Conservation (phyloP, 345 rosid genomes). For the Dovyalis caffra region DNA sequence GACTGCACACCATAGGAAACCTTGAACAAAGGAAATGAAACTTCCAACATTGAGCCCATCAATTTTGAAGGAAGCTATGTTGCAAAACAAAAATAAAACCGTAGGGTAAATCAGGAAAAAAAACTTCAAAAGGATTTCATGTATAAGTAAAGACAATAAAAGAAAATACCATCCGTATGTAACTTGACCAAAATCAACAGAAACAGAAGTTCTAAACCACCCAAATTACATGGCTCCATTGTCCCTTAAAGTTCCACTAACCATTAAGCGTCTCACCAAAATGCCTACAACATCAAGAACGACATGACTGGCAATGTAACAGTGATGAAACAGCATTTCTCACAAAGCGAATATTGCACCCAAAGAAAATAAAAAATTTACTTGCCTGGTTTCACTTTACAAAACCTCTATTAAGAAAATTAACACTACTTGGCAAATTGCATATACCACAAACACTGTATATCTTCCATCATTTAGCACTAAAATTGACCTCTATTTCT, state of each 20-base stretch:
- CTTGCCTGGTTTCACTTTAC: background rate
- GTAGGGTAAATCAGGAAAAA: background rate
- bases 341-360: background rate
- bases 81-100: background rate
- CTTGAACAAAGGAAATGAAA: background rate
- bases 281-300: background rate
- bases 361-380: background rate
- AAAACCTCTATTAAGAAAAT: too few species aligned
- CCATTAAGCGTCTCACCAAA: background rate
- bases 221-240: background rate
- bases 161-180: background rate
- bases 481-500: background rate
- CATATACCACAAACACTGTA: background rate
- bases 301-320: background rate
- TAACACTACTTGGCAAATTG: background rate
- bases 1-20: background rate
- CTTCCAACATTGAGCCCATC: background rate
- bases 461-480: background rate
- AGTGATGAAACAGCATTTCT: background rate
- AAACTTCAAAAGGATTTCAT: background rate
- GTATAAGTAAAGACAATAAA: background rate
- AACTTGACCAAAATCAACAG: background rate
- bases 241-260: background rate
- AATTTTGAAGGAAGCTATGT: background rate
- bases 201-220: background rate